Conservation (phyloP, 2,329 filamentous ascomycete species). For the Aurifilum marmelostoma region DNA sequence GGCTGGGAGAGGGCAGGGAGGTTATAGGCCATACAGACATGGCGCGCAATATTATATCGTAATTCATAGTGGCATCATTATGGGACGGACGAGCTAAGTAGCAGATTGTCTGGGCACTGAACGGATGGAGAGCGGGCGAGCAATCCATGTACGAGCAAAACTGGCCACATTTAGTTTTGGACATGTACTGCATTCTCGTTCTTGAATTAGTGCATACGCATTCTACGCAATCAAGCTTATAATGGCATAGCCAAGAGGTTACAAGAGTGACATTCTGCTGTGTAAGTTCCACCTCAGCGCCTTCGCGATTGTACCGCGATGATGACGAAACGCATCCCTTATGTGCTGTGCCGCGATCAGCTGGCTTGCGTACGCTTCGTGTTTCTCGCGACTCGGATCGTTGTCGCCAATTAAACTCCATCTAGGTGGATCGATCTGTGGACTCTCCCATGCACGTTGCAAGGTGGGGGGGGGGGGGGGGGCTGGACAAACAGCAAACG, state of each 20-base stretch:
- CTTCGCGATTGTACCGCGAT: neutral
- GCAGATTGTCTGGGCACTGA: neutral
- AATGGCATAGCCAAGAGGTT: neutral
- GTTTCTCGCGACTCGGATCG: neutral
- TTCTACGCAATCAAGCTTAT: neutral
- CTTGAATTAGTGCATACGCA: neutral
- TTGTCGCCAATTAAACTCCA: neutral
- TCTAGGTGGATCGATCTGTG: neutral
- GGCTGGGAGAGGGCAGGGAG: too few species aligned
- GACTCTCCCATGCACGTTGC: neutral
- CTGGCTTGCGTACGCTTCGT: neutral
- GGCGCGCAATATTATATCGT: neutral
- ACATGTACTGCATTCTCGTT: neutral
- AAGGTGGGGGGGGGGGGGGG: too few species aligned
- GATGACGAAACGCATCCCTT: neutral
- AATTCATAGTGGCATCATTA: conserved; percentile 3
- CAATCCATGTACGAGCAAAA: neutral
- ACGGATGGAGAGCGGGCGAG: neutral
- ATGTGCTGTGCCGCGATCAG: neutral
- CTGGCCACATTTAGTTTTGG: neutral
- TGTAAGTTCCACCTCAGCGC: neutral
- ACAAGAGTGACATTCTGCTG: neutral
- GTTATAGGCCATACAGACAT: neutral
- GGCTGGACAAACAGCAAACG: neutral
- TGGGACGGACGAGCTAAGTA: neutral